Evolutionary conservation across 2,329 filamentous ascomycete genomes (phyloP).

Genomic region (Pestalotiopsis sp.): DNA sequence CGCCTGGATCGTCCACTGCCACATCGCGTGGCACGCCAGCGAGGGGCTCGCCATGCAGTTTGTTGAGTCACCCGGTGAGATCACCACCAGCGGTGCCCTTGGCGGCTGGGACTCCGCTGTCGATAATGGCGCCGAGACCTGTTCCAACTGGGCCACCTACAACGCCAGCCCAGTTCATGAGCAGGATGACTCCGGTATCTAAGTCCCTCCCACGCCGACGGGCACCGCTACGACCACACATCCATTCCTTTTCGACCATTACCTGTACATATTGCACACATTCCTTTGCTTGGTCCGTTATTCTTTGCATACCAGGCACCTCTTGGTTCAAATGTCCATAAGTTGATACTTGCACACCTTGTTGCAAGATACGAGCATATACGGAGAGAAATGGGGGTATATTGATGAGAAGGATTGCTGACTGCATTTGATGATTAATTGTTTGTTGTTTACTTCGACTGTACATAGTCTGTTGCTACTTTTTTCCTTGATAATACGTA

Average conservation of each 20-base stretch:
- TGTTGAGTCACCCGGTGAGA: constrained; percentile 27
- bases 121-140: neutral
- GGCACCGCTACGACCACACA: neutral
- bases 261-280: neutral
- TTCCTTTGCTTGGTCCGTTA: neutral
- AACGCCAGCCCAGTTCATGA: neutral
- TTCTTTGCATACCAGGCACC: neutral
- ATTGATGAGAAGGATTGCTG: neutral
- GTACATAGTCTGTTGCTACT: neutral
- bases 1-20: constrained; percentile 37
- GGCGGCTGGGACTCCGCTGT: neutral
- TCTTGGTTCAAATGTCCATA: neutral
- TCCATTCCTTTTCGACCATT: neutral
- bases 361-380: neutral
- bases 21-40: constrained; percentile 45
- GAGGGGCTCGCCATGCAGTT: constrained; percentile 53
- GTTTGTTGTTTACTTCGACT: neutral
- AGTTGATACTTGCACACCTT: neutral
- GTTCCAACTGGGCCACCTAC: neutral
- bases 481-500: neutral
- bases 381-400: neutral
- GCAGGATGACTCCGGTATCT: constrained; percentile 7
- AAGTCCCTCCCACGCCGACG: neutral
- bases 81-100: neutral
- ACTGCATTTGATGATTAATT: neutral